Conservation (phyloP, 148 eudicot species). For the Beta vulgaris region DNA sequence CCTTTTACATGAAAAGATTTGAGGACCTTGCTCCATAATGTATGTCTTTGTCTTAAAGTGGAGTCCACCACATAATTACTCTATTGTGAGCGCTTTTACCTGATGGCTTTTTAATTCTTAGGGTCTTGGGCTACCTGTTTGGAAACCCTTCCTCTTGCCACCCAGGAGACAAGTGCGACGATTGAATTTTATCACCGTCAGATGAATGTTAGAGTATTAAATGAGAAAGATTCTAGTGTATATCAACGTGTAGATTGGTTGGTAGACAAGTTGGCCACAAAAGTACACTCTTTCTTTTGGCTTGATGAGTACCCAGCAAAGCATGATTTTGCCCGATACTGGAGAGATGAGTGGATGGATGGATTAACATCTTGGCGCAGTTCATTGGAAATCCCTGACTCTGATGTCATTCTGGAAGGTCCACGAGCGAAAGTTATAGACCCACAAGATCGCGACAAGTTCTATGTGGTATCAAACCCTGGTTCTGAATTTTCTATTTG, state of each 20-base stretch:
- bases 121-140: conserved; percentile 55
- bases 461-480: conserved; percentile 54
- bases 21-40: not conserved
- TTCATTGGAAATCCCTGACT: conserved; percentile 61
- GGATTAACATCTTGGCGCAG: conserved; percentile 67
- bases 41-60: not conserved
- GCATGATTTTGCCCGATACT: conserved; percentile 74
- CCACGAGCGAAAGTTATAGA: conserved; percentile 60
- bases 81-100: not conserved
- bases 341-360: conserved; percentile 75
- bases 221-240: conserved; percentile 49
- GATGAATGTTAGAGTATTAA: conserved; percentile 63
- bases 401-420: conserved; percentile 56
- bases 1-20: not conserved
- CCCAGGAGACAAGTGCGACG: conserved; percentile 77
- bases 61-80: not conserved
- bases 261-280: conserved; percentile 67
- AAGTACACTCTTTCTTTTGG: conserved; percentile 93
- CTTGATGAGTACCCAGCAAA: conserved; percentile 86
- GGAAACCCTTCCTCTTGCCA: conserved; percentile 67
- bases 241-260: conserved; percentile 88
- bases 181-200: conserved; percentile 86
- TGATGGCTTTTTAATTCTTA: conserved; percentile 25
- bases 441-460: conserved; percentile 39
- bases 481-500: conserved; percentile 76